Evolutionary conservation across 257 asterid genomes (phyloP).

Genomic region (Nyctanthes arbortristis): DNA sequence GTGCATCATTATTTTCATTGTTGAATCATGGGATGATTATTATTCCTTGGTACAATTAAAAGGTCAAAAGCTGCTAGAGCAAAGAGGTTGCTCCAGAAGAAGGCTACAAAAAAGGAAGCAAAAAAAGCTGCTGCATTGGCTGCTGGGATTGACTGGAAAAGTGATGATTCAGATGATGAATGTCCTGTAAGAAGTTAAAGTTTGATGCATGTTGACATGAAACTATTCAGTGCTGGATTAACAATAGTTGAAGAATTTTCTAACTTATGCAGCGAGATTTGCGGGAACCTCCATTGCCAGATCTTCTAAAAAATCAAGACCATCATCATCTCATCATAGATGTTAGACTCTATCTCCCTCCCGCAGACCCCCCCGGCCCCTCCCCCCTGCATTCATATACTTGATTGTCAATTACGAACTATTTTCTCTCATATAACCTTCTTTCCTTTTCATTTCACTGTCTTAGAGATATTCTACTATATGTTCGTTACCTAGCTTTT

Average conservation of each 20-base stretch:
- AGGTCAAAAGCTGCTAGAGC: slow-evolving; percentile 84
- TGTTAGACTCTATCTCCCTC: slow-evolving; percentile 55
- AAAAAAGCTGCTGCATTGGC: slow-evolving; percentile 77
- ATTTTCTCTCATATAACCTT: neutral
- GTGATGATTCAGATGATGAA: slow-evolving; percentile 84
- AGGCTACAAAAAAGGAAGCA: slow-evolving; percentile 52
- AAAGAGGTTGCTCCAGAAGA: slow-evolving; percentile 60
- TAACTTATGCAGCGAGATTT: slow-evolving; percentile 41
- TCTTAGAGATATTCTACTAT: neutral
- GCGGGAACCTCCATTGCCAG: slow-evolving; percentile 71
- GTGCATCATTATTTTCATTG: neutral
- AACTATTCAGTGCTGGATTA: slow-evolving; percentile 6
- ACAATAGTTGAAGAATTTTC: slow-evolving; percentile 5
- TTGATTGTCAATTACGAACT: neutral
- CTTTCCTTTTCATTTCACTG: neutral
- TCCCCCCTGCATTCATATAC: slow-evolving; percentile 1
- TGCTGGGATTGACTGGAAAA: slow-evolving; percentile 75
- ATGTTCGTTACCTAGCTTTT: neutral
- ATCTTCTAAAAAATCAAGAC: slow-evolving; percentile 65
- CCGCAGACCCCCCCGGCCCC: slow-evolving; percentile 2
- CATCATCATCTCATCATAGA: slow-evolving; percentile 66
- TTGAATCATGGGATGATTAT: neutral
- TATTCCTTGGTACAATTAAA: slow-evolving; percentile 11
- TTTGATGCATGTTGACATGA: slow-evolving; percentile 6
- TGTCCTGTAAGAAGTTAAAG: slow-evolving; percentile 50